Percentiles rank a stretch among this genome's conserved stretches.
Conservation (phyloP, 2,329 filamentous ascomycete genomes). For the Penicillium sp. region DNA sequence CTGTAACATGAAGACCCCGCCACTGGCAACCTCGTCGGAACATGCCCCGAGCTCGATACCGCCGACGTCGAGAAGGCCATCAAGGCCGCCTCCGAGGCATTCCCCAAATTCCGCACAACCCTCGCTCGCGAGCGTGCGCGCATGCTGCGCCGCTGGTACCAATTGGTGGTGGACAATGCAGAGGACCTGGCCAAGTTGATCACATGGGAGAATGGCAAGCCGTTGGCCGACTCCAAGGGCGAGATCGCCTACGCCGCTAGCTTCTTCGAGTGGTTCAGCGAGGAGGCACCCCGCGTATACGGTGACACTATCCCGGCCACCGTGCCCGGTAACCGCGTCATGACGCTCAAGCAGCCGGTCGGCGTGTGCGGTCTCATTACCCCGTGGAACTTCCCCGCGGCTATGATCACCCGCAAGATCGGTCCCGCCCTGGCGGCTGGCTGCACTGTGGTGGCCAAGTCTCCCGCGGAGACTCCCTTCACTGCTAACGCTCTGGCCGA, state of each 20-base stretch:
- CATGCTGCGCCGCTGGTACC: constrained; percentile 63
- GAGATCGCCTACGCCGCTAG: constrained; percentile 56
- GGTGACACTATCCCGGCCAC: constrained; percentile 60
- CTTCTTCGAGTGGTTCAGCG: constrained; percentile 62
- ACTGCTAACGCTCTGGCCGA: constrained; percentile 84
- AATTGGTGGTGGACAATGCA: constrained; percentile 61
- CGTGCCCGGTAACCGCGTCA: constrained; percentile 56
- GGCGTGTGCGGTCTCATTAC: constrained; percentile 65
- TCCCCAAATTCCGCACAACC: constrained; percentile 57
- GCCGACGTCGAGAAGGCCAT: constrained; percentile 79
- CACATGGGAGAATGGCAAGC: constrained; percentile 68
- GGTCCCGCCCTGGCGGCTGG: constrained; percentile 74
- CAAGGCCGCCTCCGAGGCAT: constrained; percentile 70
- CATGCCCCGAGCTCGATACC: constrained; percentile 72
- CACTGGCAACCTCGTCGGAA: constrained; percentile 74
- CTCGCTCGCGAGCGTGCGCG: constrained; percentile 58
- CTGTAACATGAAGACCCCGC: constrained; percentile 63
- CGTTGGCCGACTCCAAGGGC: constrained; percentile 56
- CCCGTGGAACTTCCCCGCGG: constrained; percentile 61
- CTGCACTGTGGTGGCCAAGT: constrained; percentile 89
- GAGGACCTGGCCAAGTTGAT: constrained; percentile 63
- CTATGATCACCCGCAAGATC: constrained; percentile 51
- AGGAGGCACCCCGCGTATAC: constrained; percentile 55
- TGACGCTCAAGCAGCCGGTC: constrained; percentile 62
- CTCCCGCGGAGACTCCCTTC: constrained; percentile 86